Percentiles rank a stretch among this genome's conserved stretches.
Evolutionary conservation across 1,284 basidiomycete genomes (phyloP).

Genomic region (Ustilago shanxiensis): DNA sequence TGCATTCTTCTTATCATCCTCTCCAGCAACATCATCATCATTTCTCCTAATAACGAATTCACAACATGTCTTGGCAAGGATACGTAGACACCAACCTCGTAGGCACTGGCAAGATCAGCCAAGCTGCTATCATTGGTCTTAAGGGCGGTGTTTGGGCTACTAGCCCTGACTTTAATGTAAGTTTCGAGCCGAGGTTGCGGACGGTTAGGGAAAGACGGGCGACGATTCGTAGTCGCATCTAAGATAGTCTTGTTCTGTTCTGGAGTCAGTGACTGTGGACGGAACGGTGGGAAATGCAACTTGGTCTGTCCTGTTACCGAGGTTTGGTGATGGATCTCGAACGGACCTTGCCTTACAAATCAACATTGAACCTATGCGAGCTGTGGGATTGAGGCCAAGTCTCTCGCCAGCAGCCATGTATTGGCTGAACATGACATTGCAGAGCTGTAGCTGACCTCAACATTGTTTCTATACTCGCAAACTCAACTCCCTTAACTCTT

Average conservation of each 20-base stretch:
- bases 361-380: too few species aligned
- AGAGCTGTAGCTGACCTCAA: too few species aligned
- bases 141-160: slow-evolving; percentile 90
- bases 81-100: slow-evolving; percentile 91
- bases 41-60: background rate
- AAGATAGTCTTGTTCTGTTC: background rate
- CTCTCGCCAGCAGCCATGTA: too few species aligned
- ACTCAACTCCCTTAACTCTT: background rate
- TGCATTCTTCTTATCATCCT: background rate
- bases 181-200: slow-evolving; percentile 14
- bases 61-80: slow-evolving; percentile 73
- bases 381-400: too few species aligned
- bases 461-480: background rate
- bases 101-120: slow-evolving; percentile 79
- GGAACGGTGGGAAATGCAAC: too few species aligned
- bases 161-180: slow-evolving; percentile 80
- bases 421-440: too few species aligned
- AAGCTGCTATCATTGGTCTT: slow-evolving; percentile 87
- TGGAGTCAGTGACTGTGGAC: too few species aligned
- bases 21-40: background rate
- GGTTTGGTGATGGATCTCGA: too few species aligned
- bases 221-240: too few species aligned
- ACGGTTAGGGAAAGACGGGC: too few species aligned
- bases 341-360: too few species aligned
- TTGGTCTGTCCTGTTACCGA: too few species aligned